These are phyloP conservation scores for Fusarium sp. DNA, from an alignment of 2,329 filamentous ascomycete genomes.

Conservation along the genomic window DNA sequence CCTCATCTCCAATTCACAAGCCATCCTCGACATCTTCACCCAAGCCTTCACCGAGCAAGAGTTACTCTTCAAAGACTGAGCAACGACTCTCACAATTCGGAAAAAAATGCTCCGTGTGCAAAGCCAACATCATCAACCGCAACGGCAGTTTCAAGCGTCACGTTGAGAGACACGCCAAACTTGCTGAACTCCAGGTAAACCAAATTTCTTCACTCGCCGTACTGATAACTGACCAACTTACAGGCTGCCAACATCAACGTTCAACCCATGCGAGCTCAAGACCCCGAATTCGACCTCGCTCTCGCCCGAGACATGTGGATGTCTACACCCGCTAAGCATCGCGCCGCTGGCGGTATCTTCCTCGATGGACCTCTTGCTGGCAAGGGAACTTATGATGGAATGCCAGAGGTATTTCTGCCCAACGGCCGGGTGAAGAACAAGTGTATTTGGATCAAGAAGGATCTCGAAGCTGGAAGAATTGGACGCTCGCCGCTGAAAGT, in stretches of 20 bases:
- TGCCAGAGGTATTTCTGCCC: slow-evolving; percentile 6
- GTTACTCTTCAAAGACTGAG: fast-evolving
- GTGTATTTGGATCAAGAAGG: slow-evolving; percentile 23
- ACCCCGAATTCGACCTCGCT: slow-evolving; percentile 6
- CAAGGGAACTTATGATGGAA: slow-evolving; percentile 10
- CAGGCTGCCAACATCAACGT: slow-evolving; percentile 14
- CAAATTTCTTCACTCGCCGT: fast-evolving
- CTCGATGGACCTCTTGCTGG: slow-evolving; percentile 16
- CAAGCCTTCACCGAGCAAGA: fast-evolving
- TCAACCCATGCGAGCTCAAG: neutral
- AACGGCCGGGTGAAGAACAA: slow-evolving; percentile 24
- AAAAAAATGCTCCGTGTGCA: slow-evolving; percentile 20
- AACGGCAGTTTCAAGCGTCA: slow-evolving; percentile 15
- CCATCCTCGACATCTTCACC: fast-evolving
- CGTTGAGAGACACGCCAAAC: slow-evolving; percentile 19
- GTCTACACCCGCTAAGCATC: slow-evolving; percentile 23
- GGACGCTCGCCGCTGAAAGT: slow-evolving; percentile 6
- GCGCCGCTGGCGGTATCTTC: slow-evolving; percentile 15
- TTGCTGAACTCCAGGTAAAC: slow-evolving; percentile 12
- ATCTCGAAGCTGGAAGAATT: neutral
- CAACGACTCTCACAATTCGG: neutral
- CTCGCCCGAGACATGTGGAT: slow-evolving; percentile 25
- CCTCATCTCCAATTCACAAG: neutral
- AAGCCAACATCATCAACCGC: slow-evolving; percentile 13
- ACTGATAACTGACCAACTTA: fast-evolving